phyloP scores from a whole-genome alignment of 148 eudicot species.

The Chenopodium berlandieri region DNA sequence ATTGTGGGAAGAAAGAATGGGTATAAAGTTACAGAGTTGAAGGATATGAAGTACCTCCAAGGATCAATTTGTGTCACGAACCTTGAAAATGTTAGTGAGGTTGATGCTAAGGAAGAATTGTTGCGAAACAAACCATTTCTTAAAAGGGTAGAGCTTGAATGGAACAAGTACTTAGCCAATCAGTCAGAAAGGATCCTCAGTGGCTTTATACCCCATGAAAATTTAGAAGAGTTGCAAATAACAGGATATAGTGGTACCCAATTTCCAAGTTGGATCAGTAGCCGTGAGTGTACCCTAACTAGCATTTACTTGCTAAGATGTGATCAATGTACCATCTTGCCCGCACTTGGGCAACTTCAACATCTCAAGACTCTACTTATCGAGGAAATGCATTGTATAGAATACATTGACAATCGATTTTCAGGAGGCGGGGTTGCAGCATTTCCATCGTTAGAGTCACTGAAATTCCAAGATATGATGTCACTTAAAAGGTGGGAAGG shows the following conservation, averaged over 20 bases:
- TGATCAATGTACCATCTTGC: slow-evolving; percentile 15
- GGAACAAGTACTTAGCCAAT: background rate
- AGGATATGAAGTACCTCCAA: slow-evolving; percentile 17
- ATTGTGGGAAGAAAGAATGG: slow-evolving; percentile 16
- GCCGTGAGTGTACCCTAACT: slow-evolving; percentile 5
- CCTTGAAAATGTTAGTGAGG: slow-evolving; percentile 20
- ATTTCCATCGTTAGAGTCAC: slow-evolving; percentile 11
- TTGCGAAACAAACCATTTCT: slow-evolving; percentile 13
- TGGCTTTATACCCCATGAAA: slow-evolving; percentile 19
- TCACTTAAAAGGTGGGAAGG: slow-evolving; percentile 18
- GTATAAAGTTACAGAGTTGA: slow-evolving; percentile 18
- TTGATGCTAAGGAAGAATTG: slow-evolving; percentile 17
- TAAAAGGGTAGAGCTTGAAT: slow-evolving; percentile 22
- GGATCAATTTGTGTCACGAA: slow-evolving; percentile 23
- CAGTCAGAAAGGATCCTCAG: slow-evolving; percentile 3
- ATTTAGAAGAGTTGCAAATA: slow-evolving; percentile 22
- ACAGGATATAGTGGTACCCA: slow-evolving; percentile 9
- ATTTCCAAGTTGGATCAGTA: slow-evolving; percentile 26
- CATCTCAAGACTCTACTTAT: slow-evolving; percentile 16
- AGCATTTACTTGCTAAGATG: slow-evolving; percentile 22
- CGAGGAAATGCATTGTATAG: slow-evolving; percentile 16
- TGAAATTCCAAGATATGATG: slow-evolving; percentile 15
- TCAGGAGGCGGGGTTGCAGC: background rate
- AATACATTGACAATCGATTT: background rate
- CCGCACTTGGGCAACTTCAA: slow-evolving; percentile 19